These are phyloP conservation scores for Exsudoporus frostii DNA, from an alignment of 768 basidiomycete genomes.

Conservation along the genomic window DNA sequence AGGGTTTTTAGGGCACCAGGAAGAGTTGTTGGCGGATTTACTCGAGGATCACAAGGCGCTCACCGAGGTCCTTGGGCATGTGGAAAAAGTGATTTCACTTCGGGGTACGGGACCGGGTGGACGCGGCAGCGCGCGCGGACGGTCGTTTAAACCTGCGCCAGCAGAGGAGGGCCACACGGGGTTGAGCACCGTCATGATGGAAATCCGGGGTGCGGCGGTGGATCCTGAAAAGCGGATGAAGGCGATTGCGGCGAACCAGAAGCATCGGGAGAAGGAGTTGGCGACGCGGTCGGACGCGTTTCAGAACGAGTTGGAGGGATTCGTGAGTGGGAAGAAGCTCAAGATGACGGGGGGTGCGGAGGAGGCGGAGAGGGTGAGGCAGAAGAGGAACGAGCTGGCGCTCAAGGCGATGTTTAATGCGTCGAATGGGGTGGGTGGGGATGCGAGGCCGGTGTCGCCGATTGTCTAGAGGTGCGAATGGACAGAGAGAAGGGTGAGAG, in stretches of 20 bases:
- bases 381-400: conserved; percentile 78
- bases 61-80: conserved; percentile 79
- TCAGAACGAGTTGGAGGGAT: conserved; percentile 77
- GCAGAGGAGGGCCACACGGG: conserved; percentile 67
- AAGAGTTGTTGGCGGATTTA: conserved; percentile 85
- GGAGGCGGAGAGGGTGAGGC: conserved; percentile 83
- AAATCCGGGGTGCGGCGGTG: conserved; percentile 78
- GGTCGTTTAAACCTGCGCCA: conserved; percentile 57
- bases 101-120: conserved; percentile 48
- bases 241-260: conserved; percentile 89
- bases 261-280: conserved; percentile 72
- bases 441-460: conserved; percentile 7
- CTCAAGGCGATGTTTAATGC: conserved; percentile 83
- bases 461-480: background rate
- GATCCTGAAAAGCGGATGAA: conserved; percentile 85
- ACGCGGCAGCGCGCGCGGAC: conserved; percentile 36
- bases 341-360: conserved; percentile 96
- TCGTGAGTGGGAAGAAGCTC: conserved; percentile 84
- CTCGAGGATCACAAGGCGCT: conserved; percentile 93
- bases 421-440: conserved; percentile 6
- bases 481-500: background rate
- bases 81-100: conserved; percentile 82
- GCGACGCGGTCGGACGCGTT: conserved; percentile 77
- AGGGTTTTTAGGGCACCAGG: conserved; percentile 88
- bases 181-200: conserved; percentile 79